Conservation (phyloP, 2,329 filamentous ascomycete species). For the Exophiala sp. region DNA sequence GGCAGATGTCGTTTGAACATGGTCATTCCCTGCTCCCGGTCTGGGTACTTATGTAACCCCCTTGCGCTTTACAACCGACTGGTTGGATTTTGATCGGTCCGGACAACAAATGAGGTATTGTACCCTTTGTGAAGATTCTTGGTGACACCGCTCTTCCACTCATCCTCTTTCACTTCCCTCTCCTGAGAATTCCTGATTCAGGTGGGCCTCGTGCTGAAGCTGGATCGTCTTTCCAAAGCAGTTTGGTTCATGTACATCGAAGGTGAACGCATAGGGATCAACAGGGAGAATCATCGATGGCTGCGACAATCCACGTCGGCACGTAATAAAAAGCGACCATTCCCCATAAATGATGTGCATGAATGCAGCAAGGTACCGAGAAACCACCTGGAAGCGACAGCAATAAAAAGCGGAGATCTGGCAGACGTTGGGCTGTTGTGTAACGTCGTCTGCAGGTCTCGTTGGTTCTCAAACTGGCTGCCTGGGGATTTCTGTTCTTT, state of each 20-base stretch:
- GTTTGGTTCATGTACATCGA: no score
- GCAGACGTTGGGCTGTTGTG: not conserved
- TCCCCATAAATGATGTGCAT: constrained; percentile 1
- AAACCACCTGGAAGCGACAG: not conserved
- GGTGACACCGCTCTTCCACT: no score
- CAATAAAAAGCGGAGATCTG: not conserved
- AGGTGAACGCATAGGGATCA: no score
- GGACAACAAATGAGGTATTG: no score
- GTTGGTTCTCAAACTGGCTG: no score
- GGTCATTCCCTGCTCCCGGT: not conserved
- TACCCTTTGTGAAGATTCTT: no score
- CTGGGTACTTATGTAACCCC: not conserved
- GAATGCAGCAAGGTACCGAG: not conserved
- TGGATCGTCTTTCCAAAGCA: no score
- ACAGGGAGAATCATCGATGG: no score
- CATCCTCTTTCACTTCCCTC: no score
- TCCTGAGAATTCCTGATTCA: no score
- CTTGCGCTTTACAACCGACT: not conserved
- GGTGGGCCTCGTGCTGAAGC: no score
- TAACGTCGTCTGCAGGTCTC: not conserved
- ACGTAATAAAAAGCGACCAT: not conserved
- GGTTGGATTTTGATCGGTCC: not conserved
- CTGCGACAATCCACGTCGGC: not conserved
- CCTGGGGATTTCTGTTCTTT: no score
- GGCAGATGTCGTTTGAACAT: not conserved